phyloP scores from a whole-genome alignment of 805 yeast genomes.

The Candida broadrunensis region DNA sequence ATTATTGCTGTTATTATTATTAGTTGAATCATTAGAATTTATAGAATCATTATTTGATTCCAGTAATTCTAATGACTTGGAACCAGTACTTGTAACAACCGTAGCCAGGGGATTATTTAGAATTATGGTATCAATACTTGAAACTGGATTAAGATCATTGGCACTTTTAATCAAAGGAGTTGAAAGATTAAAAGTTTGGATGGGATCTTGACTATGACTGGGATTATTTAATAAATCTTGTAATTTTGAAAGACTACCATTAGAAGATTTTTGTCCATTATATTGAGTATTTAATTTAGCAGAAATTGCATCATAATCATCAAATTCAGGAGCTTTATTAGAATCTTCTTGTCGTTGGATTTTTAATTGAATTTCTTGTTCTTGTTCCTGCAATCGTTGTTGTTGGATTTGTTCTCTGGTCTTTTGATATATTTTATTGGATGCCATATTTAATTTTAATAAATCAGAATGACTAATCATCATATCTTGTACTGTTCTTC shows the following conservation, averaged over 20 bases:
- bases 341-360: neutral
- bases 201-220: neutral
- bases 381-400: conserved; percentile 5
- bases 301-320: conserved; percentile 42
- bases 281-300: conserved; percentile 43
- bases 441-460: conserved; percentile 39
- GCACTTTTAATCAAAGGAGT: neutral
- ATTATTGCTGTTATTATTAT: no score
- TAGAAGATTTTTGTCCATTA: conserved; percentile 15
- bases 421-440: conserved; percentile 29
- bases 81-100: neutral
- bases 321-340: conserved; percentile 34
- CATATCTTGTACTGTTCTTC: conserved; percentile 78
- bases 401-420: conserved; percentile 24
- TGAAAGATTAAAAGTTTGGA: neutral
- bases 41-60: neutral
- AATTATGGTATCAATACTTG: neutral
- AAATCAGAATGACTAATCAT: conserved; percentile 61
- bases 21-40: no score
- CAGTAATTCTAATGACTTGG: neutral
- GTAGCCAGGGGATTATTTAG: neutral
- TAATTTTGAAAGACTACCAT: conserved; percentile 18
- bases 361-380: neutral
- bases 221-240: conserved; percentile 9
- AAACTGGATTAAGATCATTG: neutral